phyloP scores from a whole-genome alignment of 305 asterid genomes.

The Fraxinus nigra region DNA sequence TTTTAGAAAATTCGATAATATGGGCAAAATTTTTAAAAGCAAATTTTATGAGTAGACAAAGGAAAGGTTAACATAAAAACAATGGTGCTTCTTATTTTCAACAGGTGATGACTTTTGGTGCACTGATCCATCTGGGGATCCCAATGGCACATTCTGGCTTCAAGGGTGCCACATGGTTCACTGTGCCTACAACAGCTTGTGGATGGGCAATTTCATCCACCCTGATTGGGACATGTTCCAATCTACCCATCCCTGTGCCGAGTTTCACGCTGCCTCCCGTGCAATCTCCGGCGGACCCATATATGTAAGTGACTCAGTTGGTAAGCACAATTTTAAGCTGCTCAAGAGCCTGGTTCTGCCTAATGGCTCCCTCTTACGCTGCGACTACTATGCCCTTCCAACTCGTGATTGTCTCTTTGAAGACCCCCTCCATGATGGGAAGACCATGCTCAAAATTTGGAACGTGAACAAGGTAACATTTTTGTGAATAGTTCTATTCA shows the following conservation, averaged over 20 bases:
- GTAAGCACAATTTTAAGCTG: slow-evolving; percentile 67
- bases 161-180: slow-evolving; percentile 99
- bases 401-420: slow-evolving; percentile 79
- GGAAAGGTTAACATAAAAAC: neutral
- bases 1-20: too few relatives aligned
- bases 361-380: slow-evolving; percentile 73
- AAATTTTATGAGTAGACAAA: too few relatives aligned
- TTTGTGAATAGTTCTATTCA: neutral
- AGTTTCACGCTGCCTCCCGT: slow-evolving; percentile 88
- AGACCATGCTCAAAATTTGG: slow-evolving; percentile 90
- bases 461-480: slow-evolving; percentile 71
- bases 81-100: neutral
- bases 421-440: slow-evolving; percentile 81
- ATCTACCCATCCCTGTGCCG: slow-evolving; percentile 88
- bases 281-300: slow-evolving; percentile 97
- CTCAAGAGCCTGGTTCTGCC: slow-evolving; percentile 70
- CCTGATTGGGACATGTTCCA: slow-evolving; percentile 99
- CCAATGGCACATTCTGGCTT: slow-evolving; percentile 86
- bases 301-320: slow-evolving; percentile 77
- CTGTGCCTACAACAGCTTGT: slow-evolving; percentile 88
- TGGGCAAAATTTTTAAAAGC: neutral
- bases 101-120: slow-evolving; percentile 97
- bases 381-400: slow-evolving; percentile 77
- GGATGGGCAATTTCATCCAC: slow-evolving; percentile 95
- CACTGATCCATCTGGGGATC: slow-evolving; percentile 89